A percentile compares a stretch with the other conserved stretches of the same genome.
Evolutionary conservation across 345 rosid genomes (phyloP).

Genomic region (Citrus medica): DNA sequence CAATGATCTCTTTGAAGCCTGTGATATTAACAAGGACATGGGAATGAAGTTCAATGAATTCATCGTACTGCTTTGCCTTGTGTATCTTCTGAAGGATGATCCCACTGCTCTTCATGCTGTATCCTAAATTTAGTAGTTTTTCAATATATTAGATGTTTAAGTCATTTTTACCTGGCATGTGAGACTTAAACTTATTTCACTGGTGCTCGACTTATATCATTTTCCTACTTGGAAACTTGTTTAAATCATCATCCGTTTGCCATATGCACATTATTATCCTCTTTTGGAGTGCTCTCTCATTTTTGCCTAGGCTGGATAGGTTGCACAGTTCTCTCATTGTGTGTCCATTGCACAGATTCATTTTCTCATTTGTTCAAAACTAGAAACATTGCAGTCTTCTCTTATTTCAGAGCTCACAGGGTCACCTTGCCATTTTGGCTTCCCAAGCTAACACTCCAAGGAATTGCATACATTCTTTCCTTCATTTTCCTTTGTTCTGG

Average conservation of each 20-base stretch:
- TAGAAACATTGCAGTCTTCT: no score
- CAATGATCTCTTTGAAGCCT: conserved; percentile 71
- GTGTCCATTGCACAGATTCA: neutral
- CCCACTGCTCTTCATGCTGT: conserved; percentile 56
- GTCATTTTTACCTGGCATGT: neutral
- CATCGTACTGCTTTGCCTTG: conserved; percentile 89
- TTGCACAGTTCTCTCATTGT: neutral
- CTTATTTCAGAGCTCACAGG: neutral
- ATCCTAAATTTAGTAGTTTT: conserved; percentile 25
- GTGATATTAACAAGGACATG: conserved; percentile 77
- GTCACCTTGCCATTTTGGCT: neutral
- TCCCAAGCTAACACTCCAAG: neutral
- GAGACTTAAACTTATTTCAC: neutral
- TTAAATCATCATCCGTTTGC: neutral
- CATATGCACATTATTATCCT: neutral
- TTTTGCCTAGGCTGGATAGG: neutral
- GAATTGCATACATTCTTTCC: neutral
- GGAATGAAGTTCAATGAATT: conserved; percentile 86
- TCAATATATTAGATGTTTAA: neutral
- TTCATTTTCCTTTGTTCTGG: neutral
- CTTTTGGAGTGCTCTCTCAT: neutral
- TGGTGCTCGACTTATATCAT: neutral
- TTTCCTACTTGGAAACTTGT: neutral
- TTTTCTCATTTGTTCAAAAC: neutral
- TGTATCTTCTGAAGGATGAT: conserved; percentile 76